phyloP scores from a whole-genome alignment of 2,329 filamentous ascomycete species.

The Penicillium glabrum region DNA sequence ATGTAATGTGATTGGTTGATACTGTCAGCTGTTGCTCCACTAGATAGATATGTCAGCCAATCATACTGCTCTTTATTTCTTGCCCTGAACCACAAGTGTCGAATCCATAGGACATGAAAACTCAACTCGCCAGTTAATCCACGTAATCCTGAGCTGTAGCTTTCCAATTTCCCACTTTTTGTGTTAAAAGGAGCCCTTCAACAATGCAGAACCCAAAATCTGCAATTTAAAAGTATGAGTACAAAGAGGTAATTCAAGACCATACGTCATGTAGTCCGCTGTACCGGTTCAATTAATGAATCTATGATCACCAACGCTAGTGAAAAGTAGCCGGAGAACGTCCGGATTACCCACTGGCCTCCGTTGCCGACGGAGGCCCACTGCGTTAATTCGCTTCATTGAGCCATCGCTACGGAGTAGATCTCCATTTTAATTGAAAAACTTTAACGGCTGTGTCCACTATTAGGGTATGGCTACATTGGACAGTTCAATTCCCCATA shows the following conservation, averaged over 20 bases:
- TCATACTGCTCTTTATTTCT: not conserved
- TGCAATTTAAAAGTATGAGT: not conserved
- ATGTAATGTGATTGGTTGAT: no score
- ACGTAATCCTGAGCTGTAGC: not conserved
- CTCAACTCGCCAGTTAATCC: not conserved
- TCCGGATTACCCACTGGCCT: not conserved
- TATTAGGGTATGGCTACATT: not conserved
- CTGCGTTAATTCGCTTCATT: not conserved
- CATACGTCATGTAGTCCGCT: not conserved
- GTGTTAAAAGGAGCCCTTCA: not conserved
- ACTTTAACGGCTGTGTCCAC: not conserved
- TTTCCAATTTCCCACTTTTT: not conserved
- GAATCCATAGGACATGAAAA: not conserved
- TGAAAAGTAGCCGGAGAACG: not conserved
- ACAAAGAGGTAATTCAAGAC: not conserved
- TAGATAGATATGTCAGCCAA: not conserved
- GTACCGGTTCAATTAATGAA: not conserved
- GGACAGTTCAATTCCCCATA: not conserved
- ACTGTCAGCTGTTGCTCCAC: not conserved
- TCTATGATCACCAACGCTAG: not conserved
- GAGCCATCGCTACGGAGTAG: no score
- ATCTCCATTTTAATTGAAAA: not conserved
- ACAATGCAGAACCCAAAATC: no score
- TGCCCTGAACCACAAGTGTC: not conserved
- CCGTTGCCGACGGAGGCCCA: not conserved